phyloP scores from a whole-genome alignment of 352 stramenopile genomes.

The Blastocystis sp. region DNA sequence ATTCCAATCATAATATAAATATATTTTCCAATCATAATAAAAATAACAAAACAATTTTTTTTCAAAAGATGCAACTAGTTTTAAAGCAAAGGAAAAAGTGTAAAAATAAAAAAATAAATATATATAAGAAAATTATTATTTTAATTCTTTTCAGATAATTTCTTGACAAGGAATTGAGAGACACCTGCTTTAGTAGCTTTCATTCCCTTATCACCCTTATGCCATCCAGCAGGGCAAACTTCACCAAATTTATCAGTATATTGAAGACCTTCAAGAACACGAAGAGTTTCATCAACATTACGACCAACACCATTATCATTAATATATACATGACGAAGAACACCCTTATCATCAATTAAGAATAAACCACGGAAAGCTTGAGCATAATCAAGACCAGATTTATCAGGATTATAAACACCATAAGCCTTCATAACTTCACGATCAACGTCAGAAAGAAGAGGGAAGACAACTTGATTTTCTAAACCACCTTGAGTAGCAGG shows the following conservation, averaged over 20 bases:
- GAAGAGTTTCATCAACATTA: slow-evolving; percentile 65
- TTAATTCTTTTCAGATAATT: too few species aligned
- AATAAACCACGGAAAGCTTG: slow-evolving; percentile 50
- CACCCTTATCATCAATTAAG: slow-evolving; percentile 62
- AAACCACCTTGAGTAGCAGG: slow-evolving; percentile 62
- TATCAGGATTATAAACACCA: slow-evolving; percentile 58
- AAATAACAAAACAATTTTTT: too few species aligned
- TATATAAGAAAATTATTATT: too few species aligned
- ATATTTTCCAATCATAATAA: too few species aligned
- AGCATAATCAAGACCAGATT: not conserved
- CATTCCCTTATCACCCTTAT: slow-evolving; percentile 10
- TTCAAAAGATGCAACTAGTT: too few species aligned
- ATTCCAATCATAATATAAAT: too few species aligned
- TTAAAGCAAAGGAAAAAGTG: too few species aligned
- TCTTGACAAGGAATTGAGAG: slow-evolving; percentile 28
- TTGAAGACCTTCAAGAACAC: slow-evolving; percentile 66
- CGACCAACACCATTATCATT: slow-evolving; percentile 62
- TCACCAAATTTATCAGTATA: slow-evolving; percentile 65
- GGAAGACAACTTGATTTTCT: slow-evolving; percentile 60
- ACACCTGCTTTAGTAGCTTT: slow-evolving; percentile 6
- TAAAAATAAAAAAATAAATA: too few species aligned
- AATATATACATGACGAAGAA: slow-evolving; percentile 57
- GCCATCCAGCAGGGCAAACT: slow-evolving; percentile 60
- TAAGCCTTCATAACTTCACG: slow-evolving; percentile 59
- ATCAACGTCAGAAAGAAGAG: slow-evolving; percentile 59